phyloP scores from a whole-genome alignment of 129 eudicot genomes.

The Chrysanthemum makinoi region DNA sequence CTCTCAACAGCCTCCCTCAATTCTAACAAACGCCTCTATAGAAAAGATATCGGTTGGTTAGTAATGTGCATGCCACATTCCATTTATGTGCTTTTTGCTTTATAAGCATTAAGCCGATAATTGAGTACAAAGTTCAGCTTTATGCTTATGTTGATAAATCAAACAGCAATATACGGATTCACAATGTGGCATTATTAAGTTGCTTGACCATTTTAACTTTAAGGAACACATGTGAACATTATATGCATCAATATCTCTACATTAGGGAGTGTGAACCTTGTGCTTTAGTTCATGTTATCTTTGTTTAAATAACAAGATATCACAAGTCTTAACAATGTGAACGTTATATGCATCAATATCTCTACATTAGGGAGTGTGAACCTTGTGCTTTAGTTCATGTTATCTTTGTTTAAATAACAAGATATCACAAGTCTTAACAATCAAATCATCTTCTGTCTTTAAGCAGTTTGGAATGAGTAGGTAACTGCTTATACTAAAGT shows the following conservation, averaged over 20 bases:
- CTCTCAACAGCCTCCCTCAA: slow-evolving; percentile 89
- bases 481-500: no score
- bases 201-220: slow-evolving; percentile 7
- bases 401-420: neutral
- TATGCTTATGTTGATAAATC: neutral
- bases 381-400: neutral
- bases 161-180: neutral
- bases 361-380: slow-evolving; percentile 3
- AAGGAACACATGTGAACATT: neutral
- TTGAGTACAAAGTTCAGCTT: neutral
- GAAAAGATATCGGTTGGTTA: slow-evolving; percentile 19
- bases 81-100: slow-evolving; percentile 2
- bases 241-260: slow-evolving; percentile 2
- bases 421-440: neutral
- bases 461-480: no score
- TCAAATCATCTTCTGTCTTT: neutral
- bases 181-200: slow-evolving; percentile 12
- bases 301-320: neutral
- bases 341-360: neutral
- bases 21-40: slow-evolving; percentile 77
- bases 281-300: neutral
- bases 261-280: slow-evolving; percentile 5
- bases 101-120: neutral
- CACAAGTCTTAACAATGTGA: neutral
- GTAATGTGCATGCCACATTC: slow-evolving; percentile 12